These are phyloP conservation scores for Fusarium pseudocircinatum DNA, from an alignment of 2,329 filamentous ascomycete species.

Conservation along the genomic window DNA sequence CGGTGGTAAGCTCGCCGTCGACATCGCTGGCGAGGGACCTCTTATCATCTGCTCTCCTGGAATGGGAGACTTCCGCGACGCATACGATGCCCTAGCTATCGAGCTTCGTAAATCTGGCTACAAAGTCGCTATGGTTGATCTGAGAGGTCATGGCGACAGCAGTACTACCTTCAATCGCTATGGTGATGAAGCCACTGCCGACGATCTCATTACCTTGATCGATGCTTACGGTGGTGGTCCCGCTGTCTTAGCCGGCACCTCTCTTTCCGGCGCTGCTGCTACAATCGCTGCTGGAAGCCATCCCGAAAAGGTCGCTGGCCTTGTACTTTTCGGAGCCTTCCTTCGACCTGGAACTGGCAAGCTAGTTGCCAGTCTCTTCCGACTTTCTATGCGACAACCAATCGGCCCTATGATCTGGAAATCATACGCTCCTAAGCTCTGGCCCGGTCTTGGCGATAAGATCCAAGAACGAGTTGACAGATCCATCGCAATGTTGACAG, in stretches of 20 bases:
- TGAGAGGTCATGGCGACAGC: conserved; percentile 27
- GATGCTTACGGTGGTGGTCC: conserved; percentile 13
- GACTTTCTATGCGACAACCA: background rate
- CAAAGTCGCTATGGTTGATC: conserved; percentile 24
- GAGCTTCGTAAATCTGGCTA: conserved; percentile 12
- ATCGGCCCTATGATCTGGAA: conserved; percentile 15
- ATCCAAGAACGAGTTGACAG: conserved; percentile 15
- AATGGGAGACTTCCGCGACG: conserved; percentile 29
- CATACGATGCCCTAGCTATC: conserved; percentile 4
- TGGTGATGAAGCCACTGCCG: conserved; percentile 19
- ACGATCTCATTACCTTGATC: conserved; percentile 13
- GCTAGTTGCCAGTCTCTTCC: background rate
- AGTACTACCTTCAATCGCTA: conserved; percentile 11
- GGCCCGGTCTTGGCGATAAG: conserved; percentile 23
- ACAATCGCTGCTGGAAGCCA: conserved; percentile 19
- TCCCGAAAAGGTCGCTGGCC: conserved; percentile 21
- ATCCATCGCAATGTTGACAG: conserved; percentile 5
- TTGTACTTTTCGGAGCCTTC: conserved; percentile 12
- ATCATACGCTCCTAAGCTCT: conserved; percentile 14
- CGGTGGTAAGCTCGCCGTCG: conserved; percentile 23
- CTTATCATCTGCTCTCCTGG: conserved; percentile 28
- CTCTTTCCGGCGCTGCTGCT: conserved; percentile 15
- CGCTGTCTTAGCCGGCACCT: conserved; percentile 8
- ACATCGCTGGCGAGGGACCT: conserved; percentile 17
- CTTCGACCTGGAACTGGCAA: conserved; percentile 11